A percentile compares a stretch with the other conserved stretches of the same genome.
Conservation (phyloP, 2,329 filamentous ascomycete species). For the Trichothecium sympodiale region DNA sequence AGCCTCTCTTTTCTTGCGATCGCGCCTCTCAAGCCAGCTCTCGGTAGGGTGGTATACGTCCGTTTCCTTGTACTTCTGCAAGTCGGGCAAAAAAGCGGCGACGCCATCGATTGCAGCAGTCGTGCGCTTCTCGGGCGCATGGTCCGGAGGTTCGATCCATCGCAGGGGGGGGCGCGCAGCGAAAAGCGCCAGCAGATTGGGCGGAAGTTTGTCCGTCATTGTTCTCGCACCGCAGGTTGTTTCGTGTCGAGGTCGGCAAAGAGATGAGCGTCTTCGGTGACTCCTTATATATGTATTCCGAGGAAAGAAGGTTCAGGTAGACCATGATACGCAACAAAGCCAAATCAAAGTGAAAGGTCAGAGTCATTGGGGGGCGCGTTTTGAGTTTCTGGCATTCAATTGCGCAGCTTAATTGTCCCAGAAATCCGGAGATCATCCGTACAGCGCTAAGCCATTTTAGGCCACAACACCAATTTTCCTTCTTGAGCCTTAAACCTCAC, state of each 20-base stretch:
- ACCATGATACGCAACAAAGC: no score
- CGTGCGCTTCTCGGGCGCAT: constrained; percentile 70
- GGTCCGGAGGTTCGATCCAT: constrained; percentile 75
- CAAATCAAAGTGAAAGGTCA: no score
- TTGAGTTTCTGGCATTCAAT: no score
- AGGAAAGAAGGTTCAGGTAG: no score
- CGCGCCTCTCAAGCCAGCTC: constrained; percentile 82
- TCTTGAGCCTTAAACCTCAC: not conserved
- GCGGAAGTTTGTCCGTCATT: constrained; percentile 96
- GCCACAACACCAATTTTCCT: constrained; percentile 1
- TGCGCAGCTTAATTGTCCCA: no score
- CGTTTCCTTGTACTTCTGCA: constrained; percentile 68
- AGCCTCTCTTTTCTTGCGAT: constrained; percentile 75
- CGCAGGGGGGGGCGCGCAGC: constrained; percentile 85
- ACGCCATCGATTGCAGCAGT: constrained; percentile 65
- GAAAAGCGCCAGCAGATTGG: constrained; percentile 86
- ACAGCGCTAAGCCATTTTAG: constrained; percentile 14
- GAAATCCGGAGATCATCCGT: constrained; percentile 3
- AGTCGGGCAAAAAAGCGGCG: constrained; percentile 60
- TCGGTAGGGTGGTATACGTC: constrained; percentile 74
- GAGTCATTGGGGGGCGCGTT: no score
- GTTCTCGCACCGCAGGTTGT: not conserved
- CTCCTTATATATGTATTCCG: no score
- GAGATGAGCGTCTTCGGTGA: not conserved
- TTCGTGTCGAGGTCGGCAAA: not conserved